Evolutionary conservation across 2,329 filamentous ascomycete genomes (phyloP).

Genomic region (Nemania bipapillata): DNA sequence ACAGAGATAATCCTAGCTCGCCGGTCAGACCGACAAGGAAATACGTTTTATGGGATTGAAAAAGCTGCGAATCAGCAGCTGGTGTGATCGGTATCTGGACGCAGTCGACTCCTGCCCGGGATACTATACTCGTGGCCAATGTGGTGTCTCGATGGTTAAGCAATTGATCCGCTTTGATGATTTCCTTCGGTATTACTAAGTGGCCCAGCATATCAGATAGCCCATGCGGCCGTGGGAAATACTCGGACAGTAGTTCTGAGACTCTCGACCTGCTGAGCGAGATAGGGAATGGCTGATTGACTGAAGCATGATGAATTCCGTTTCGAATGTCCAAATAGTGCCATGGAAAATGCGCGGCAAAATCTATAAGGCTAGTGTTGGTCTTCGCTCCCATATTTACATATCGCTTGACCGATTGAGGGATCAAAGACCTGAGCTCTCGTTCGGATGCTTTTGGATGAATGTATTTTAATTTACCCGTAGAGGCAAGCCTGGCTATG

Average conservation of each 20-base stretch:
- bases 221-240: too few species aligned
- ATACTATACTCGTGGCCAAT: too few species aligned
- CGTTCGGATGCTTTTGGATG: conserved; percentile 7
- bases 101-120: too few species aligned
- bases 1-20: conserved; percentile 52
- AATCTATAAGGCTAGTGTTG: too few species aligned
- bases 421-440: neutral
- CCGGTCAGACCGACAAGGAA: conserved; percentile 50
- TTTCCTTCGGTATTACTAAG: too few species aligned
- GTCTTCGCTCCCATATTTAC: neutral
- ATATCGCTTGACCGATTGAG: neutral
- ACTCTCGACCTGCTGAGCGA: too few species aligned
- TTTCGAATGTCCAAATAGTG: neutral
- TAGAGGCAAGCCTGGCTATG: neutral
- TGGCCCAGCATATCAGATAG: too few species aligned
- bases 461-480: neutral
- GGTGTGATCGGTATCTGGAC: neutral
- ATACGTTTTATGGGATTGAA: conserved; percentile 47
- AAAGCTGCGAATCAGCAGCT: neutral
- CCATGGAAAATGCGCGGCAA: too few species aligned
- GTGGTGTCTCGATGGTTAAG: neutral
- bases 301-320: too few species aligned
- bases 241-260: too few species aligned
- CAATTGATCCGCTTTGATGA: too few species aligned
- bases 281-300: too few species aligned